Conservation (phyloP, 306 rosid species). For the Prunus campanulata region DNA sequence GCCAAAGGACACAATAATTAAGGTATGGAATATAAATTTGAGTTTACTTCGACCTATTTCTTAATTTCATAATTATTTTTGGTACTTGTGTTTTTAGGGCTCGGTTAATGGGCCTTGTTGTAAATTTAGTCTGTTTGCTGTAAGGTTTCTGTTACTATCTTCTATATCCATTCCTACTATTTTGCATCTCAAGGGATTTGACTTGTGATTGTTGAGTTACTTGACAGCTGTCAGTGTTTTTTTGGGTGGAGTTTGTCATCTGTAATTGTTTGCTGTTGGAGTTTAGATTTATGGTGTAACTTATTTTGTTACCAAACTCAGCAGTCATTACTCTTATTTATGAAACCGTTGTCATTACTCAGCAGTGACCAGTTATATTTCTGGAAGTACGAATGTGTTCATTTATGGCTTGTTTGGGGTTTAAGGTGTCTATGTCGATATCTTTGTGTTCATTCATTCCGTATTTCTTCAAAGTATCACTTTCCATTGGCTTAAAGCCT, state of each 20-base stretch:
- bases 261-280: not conserved
- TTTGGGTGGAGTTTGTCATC: not conserved
- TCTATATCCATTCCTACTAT: not conserved
- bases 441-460: not conserved
- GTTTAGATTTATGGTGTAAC: not conserved
- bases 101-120: not conserved
- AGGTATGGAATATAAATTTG: constrained; percentile 46
- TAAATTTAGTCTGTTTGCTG: not conserved
- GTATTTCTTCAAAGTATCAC: not conserved
- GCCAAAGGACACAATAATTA: constrained; percentile 54
- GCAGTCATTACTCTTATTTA: not conserved
- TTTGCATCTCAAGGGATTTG: not conserved
- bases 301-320: not conserved
- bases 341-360: no score
- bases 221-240: not conserved
- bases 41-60: not conserved
- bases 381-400: not conserved
- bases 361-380: not conserved
- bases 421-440: not conserved
- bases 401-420: not conserved
- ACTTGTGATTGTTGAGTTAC: not conserved
- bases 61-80: not conserved
- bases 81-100: not conserved
- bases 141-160: not conserved
- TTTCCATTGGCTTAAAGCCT: not conserved